Conservation (phyloP, 2,329 filamentous ascomycete species). For the Cladosporium sp. region DNA sequence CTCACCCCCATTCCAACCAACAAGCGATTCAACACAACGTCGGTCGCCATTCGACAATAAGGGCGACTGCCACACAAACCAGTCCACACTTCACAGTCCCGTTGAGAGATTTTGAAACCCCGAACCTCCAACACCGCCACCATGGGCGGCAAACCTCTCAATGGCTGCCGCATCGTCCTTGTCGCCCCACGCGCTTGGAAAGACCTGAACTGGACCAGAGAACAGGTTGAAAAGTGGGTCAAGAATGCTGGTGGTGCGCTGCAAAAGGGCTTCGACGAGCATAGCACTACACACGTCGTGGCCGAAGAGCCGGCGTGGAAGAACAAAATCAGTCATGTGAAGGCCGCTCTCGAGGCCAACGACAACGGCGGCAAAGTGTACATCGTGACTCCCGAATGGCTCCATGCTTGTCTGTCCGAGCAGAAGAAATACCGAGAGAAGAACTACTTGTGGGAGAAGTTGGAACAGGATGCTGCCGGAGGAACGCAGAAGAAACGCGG, state of each 20-base stretch:
- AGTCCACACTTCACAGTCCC: too few species aligned
- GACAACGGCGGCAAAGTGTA: conserved; percentile 19
- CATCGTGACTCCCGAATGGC: conserved; percentile 42
- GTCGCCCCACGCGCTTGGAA: conserved; percentile 3
- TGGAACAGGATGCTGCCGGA: conserved; percentile 15
- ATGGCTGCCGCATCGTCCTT: conserved; percentile 14
- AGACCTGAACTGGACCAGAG: conserved; percentile 15
- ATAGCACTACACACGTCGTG: conserved; percentile 66
- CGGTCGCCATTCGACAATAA: too few species aligned
- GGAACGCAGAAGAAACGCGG: conserved; percentile 31
- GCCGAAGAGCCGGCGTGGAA: conserved; percentile 58
- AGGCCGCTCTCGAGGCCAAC: conserved; percentile 3
- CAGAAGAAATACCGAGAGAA: conserved; percentile 30
- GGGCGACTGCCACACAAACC: too few species aligned
- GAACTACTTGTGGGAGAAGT: conserved; percentile 32
- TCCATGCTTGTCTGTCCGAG: conserved; percentile 46
- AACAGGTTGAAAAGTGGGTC: conserved; percentile 59
- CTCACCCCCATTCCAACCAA: too few species aligned
- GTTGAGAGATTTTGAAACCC: background rate
- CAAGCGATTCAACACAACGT: too few species aligned
- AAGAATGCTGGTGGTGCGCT: conserved; percentile 58
- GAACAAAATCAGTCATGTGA: conserved; percentile 31
- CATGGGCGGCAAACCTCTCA: conserved; percentile 14
- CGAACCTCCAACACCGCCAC: too few species aligned
- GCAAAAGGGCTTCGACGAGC: conserved; percentile 31